Percentiles rank a stretch among this genome's conserved stretches.
Evolutionary conservation across 305 asterid species (phyloP).

Genomic region (Rubia peregrina): DNA sequence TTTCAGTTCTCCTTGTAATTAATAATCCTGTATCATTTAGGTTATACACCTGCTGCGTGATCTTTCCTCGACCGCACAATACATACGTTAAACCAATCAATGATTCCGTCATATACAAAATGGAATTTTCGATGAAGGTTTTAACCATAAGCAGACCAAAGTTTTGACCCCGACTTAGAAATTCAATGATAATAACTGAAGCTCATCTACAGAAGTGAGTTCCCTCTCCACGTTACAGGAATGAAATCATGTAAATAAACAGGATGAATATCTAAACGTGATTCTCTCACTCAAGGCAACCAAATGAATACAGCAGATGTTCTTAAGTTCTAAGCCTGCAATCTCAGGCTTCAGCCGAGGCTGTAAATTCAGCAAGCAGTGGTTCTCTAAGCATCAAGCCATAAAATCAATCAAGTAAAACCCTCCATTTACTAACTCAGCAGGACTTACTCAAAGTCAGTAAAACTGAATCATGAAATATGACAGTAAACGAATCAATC

Average conservation of each 20-base stretch:
- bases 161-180: background rate
- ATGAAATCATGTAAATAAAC: background rate
- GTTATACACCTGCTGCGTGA: background rate
- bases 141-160: background rate
- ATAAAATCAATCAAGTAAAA: background rate
- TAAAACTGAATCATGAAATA: background rate
- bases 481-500: background rate
- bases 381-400: background rate
- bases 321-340: background rate
- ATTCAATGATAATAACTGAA: background rate
- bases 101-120: background rate
- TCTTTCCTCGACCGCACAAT: background rate
- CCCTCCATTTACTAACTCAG: background rate
- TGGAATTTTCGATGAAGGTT: background rate
- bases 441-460: background rate
- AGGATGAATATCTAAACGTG: background rate
- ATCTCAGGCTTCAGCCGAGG: background rate
- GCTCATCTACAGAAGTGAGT: background rate
- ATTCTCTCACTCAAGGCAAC: background rate
- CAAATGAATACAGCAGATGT: background rate
- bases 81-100: background rate
- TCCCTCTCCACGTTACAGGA: background rate
- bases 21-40: background rate
- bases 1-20: background rate
- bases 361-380: background rate